Evolutionary conservation across 106 monocot genomes (phyloP).

Genomic region (Acanthochlamys bracteata): DNA sequence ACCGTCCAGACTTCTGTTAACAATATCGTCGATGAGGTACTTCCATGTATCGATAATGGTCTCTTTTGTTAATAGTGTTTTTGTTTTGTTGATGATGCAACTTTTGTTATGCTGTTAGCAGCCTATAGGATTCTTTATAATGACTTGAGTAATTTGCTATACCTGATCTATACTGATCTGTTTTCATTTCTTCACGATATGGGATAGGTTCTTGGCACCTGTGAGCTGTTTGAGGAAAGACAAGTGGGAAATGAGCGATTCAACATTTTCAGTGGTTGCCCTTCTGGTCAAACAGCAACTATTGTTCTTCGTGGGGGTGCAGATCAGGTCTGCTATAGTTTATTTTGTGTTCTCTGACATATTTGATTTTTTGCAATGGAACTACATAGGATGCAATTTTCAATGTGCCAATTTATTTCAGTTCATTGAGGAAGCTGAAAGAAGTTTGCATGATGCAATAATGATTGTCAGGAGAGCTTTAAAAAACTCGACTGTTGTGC

Average conservation of each 20-base stretch:
- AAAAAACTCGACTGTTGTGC: slow-evolving; percentile 95
- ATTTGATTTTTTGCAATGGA: too few relatives aligned
- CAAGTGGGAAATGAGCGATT: slow-evolving; percentile 99
- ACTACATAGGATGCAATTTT: not conserved
- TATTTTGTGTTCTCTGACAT: not conserved
- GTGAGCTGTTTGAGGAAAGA: slow-evolving; percentile 92
- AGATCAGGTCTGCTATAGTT: slow-evolving; percentile 61
- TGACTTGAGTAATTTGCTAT: not conserved
- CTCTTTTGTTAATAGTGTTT: not conserved
- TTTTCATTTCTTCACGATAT: not conserved
- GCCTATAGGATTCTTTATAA: not conserved
- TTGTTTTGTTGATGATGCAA: not conserved
- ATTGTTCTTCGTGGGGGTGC: slow-evolving; percentile 98
- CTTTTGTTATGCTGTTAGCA: not conserved
- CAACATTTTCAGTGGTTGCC: slow-evolving; percentile 96
- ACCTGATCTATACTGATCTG: not conserved
- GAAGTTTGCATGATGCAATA: slow-evolving; percentile 98
- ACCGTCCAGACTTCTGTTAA: slow-evolving; percentile 96
- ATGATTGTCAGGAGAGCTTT: slow-evolving; percentile 99
- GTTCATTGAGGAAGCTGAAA: slow-evolving; percentile 99
- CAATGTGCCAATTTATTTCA: slow-evolving; percentile 5
- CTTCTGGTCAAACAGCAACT: slow-evolving; percentile 93
- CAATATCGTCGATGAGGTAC: slow-evolving; percentile 88
- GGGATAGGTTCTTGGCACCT: slow-evolving; percentile 74
- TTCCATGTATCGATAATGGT: not conserved